phyloP scores from a whole-genome alignment of 2,329 filamentous ascomycete genomes.

The Aureobasidium lini region DNA sequence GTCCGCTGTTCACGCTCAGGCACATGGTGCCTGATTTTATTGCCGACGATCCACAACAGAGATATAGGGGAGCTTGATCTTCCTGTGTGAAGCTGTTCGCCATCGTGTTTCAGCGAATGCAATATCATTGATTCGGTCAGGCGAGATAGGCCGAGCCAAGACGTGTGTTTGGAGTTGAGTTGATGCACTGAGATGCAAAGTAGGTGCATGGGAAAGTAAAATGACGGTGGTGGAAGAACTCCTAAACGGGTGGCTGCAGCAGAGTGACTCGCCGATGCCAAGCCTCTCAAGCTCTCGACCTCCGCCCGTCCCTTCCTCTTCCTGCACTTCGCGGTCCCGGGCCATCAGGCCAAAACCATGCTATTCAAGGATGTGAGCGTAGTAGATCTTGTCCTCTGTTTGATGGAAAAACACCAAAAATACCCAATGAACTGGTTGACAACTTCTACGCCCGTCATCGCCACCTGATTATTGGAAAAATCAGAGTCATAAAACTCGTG shows the following conservation, averaged over 20 bases:
- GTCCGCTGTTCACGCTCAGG: background rate
- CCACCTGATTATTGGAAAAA: background rate
- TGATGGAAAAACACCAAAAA: background rate
- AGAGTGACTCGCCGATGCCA: background rate
- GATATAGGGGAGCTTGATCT: background rate
- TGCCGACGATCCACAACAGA: background rate
- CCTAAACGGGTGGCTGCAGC: background rate
- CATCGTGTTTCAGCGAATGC: background rate
- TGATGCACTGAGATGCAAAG: background rate
- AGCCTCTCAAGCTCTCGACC: background rate
- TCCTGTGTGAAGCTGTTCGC: background rate
- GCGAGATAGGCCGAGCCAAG: background rate
- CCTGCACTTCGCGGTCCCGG: background rate
- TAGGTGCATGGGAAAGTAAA: background rate
- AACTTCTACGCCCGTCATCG: background rate
- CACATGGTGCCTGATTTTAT: constrained; percentile 1
- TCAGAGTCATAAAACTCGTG: background rate
- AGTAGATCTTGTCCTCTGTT: background rate
- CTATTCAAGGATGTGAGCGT: background rate
- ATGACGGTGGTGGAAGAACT: constrained; percentile 2
- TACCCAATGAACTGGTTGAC: background rate
- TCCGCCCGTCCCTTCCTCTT: background rate
- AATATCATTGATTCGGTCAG: background rate
- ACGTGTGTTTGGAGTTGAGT: background rate
- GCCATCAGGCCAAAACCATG: background rate